Conservation (phyloP, 106 monocot genomes). For the Acorus gramineus region DNA sequence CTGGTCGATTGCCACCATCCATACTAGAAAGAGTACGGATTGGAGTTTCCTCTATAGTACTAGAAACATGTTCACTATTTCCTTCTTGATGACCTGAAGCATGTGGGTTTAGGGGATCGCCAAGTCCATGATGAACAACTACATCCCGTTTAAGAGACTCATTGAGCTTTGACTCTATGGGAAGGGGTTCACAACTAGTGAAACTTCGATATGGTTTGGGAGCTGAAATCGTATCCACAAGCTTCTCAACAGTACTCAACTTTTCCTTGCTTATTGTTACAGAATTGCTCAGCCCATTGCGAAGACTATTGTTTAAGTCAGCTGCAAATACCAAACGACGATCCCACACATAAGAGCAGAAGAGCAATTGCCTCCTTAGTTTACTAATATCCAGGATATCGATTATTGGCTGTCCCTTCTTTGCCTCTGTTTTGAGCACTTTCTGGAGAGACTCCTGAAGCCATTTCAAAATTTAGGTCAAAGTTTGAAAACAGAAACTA, state of each 20-base stretch:
- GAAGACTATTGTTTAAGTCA: too few species aligned
- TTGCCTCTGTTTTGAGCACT: too few species aligned
- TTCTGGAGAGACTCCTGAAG: too few species aligned
- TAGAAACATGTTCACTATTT: constrained; percentile 9
- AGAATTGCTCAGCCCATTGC: too few species aligned
- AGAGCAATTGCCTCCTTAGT: too few species aligned
- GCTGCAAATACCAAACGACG: too few species aligned
- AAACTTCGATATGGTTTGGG: constrained; percentile 14
- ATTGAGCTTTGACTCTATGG: constrained; percentile 14
- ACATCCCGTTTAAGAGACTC: constrained; percentile 11
- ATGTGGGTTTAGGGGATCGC: constrained; percentile 10
- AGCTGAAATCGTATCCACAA: constrained; percentile 18
- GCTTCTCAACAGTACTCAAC: constrained; percentile 7
- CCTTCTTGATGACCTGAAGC: constrained; percentile 7
- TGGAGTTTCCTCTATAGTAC: constrained; percentile 11
- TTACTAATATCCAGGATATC: too few species aligned
- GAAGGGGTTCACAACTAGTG: constrained; percentile 10
- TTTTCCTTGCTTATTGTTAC: too few species aligned
- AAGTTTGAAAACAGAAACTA: too few species aligned
- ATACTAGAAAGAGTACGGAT: constrained; percentile 12
- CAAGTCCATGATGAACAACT: constrained; percentile 1
- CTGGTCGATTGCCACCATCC: constrained; percentile 21
- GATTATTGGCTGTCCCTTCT: too few species aligned
- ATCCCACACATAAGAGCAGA: too few species aligned
- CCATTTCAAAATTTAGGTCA: too few species aligned